Evolutionary conservation across 768 basidiomycete genomes (phyloP).

Genomic region (Phanerochaete carnosa): DNA sequence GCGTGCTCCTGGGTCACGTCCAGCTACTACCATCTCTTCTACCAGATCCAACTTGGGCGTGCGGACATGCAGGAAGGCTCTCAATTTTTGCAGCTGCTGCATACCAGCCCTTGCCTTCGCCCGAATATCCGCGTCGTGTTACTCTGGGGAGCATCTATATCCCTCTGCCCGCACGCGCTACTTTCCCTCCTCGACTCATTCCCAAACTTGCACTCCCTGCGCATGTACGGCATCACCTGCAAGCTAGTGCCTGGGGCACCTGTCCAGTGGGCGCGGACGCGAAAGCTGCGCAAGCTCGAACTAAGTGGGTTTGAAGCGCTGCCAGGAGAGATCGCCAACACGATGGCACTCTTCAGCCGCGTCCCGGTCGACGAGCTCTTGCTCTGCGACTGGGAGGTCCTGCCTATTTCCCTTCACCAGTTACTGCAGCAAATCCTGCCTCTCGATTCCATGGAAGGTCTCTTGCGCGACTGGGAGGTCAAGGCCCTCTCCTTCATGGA

Average conservation of each 20-base stretch:
- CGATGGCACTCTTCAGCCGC: neutral
- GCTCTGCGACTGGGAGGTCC: neutral
- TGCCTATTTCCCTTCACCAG: neutral
- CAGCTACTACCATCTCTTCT: slow-evolving; percentile 2
- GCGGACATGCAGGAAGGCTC: neutral
- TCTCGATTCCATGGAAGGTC: neutral
- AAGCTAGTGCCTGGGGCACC: neutral
- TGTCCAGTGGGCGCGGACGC: neutral
- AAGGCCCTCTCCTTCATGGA: neutral
- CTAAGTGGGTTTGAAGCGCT: neutral
- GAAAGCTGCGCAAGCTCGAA: neutral
- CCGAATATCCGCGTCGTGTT: neutral
- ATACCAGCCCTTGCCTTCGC: neutral
- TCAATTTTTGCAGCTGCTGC: neutral
- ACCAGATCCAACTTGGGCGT: neutral
- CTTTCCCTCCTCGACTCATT: neutral
- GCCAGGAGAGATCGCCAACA: neutral
- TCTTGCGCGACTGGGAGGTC: neutral
- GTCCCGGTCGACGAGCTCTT: neutral
- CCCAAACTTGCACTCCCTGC: neutral
- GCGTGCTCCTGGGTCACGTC: neutral
- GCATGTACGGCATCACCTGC: neutral
- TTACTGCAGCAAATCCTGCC: neutral
- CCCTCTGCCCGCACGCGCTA: neutral
- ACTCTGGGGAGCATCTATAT: neutral